Percentiles rank a stretch among this genome's conserved stretches.
phyloP scores from a whole-genome alignment of 2,329 filamentous ascomycete genomes.

The Stemphylium lycopersici region DNA sequence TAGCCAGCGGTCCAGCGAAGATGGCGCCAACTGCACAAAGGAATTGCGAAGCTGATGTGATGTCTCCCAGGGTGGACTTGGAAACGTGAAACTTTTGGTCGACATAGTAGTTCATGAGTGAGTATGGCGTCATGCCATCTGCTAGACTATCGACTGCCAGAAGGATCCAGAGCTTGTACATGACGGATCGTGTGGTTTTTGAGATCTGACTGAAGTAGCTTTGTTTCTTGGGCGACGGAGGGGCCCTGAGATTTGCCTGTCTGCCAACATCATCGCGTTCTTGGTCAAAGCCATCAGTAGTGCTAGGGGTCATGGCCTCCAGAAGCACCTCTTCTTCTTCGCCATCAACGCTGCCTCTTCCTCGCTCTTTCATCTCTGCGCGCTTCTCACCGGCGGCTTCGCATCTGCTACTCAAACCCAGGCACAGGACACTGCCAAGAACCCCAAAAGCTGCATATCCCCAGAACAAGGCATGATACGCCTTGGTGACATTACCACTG shows the following conservation, averaged over 20 bases:
- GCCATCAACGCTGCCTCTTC: conserved; percentile 17
- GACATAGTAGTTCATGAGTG: conserved; percentile 47
- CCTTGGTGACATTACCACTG: conserved; percentile 46
- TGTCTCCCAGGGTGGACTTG: conserved; percentile 65
- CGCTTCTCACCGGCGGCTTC: conserved; percentile 46
- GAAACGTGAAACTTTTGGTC: conserved; percentile 44
- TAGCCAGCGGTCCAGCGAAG: conserved; percentile 64
- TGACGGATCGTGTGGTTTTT: conserved; percentile 60
- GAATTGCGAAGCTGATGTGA: conserved; percentile 58
- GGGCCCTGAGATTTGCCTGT: conserved; percentile 21
- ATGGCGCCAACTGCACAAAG: conserved; percentile 61
- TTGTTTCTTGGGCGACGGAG: conserved; percentile 35
- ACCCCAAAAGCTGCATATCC: conserved; percentile 52
- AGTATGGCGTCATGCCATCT: conserved; percentile 62
- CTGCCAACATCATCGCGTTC: conserved; percentile 21
- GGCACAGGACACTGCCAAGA: conserved; percentile 47
- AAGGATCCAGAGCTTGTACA: conserved; percentile 70
- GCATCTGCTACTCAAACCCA: conserved; percentile 50
- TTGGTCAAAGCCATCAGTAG: conserved; percentile 38
- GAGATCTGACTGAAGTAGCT: conserved; percentile 61
- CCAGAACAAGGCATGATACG: conserved; percentile 53
- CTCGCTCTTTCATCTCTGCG: conserved; percentile 33
- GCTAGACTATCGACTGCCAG: conserved; percentile 69
- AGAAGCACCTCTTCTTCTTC: conserved; percentile 46
- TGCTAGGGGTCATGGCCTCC: conserved; percentile 42